A percentile compares a stretch with the other conserved stretches of the same genome.
Conservation (phyloP, 345 rosid species). For the thale cress (Arabidopsis thaliana) region DNA sequence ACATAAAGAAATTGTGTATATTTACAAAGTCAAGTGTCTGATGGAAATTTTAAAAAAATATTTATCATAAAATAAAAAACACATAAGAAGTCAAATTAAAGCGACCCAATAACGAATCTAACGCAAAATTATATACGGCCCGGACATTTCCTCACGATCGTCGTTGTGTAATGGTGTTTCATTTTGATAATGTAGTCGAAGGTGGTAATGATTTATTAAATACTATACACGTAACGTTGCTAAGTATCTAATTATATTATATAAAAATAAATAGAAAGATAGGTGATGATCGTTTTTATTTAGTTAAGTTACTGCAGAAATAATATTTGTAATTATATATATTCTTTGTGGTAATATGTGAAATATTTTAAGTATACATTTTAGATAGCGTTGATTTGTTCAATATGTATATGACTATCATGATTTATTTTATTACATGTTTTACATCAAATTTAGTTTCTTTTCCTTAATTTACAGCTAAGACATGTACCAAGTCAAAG, state of each 20-base stretch:
- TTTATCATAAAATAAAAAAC: not conserved
- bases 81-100: not conserved
- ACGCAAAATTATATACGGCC: not conserved
- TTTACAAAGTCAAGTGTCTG: conserved; percentile 6
- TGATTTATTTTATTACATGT: not conserved
- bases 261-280: too few relatives aligned
- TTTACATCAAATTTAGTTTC: not conserved
- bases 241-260: not conserved
- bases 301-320: too few relatives aligned
- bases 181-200: not conserved
- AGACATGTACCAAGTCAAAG: conserved; percentile 25
- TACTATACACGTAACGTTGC: not conserved
- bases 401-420: not conserved
- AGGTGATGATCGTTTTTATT: too few relatives aligned
- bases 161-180: not conserved
- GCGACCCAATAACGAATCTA: conserved; percentile 19
- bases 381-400: not conserved
- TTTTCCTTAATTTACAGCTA: not conserved
- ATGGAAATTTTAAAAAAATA: not conserved
- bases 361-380: too few relatives aligned
- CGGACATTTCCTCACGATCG: not conserved
- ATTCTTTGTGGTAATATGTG: too few relatives aligned
- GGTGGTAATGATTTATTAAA: not conserved
- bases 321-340: too few relatives aligned
- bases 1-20: not conserved